These are phyloP conservation scores for Cyberlindnera euphorbiiphila DNA, from an alignment of 805 yeast species.

Conservation along the genomic window DNA sequence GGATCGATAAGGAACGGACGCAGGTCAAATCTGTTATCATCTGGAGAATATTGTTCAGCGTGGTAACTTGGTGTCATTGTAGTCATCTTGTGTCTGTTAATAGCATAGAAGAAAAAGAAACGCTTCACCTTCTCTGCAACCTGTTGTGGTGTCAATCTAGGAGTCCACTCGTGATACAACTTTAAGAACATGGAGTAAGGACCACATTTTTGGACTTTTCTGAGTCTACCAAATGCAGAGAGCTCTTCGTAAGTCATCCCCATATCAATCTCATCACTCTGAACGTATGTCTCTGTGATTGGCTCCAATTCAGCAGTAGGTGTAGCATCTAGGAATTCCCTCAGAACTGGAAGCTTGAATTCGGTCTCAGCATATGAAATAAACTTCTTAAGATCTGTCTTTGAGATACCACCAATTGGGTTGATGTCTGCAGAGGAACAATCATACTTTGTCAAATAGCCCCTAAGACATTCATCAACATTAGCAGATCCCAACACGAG, in stretches of 20 bases:
- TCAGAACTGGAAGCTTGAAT: conserved; percentile 73
- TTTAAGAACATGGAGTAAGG: conserved; percentile 94
- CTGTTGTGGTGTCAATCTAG: conserved; percentile 72
- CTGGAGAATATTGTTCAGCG: conserved; percentile 98
- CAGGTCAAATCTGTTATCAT: conserved; percentile 92
- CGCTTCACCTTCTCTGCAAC: conserved; percentile 90
- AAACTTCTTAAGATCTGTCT: conserved; percentile 84
- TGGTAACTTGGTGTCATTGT: conserved; percentile 97
- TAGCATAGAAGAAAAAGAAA: conserved; percentile 90
- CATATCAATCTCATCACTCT: conserved; percentile 96
- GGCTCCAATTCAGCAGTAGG: conserved; percentile 99
- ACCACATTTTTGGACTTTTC: conserved; percentile 93
- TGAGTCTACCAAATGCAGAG: conserved; percentile 81
- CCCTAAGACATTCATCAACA: conserved; percentile 94
- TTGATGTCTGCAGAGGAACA: conserved; percentile 96
- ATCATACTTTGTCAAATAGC: conserved; percentile 94
- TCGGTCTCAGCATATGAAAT: conserved; percentile 70
- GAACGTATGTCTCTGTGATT: conserved; percentile 85
- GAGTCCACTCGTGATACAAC: conserved; percentile 89
- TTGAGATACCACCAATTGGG: conserved; percentile 98
- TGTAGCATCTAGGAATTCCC: conserved; percentile 79
- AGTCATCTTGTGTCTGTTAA: conserved; percentile 96
- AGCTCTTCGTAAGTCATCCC: conserved; percentile 96
- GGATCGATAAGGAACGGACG: conserved; percentile 95
- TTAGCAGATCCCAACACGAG: conserved; percentile 94